phyloP scores from a whole-genome alignment of 116 monocot genomes.

The Phalaenopsis hybrid region DNA sequence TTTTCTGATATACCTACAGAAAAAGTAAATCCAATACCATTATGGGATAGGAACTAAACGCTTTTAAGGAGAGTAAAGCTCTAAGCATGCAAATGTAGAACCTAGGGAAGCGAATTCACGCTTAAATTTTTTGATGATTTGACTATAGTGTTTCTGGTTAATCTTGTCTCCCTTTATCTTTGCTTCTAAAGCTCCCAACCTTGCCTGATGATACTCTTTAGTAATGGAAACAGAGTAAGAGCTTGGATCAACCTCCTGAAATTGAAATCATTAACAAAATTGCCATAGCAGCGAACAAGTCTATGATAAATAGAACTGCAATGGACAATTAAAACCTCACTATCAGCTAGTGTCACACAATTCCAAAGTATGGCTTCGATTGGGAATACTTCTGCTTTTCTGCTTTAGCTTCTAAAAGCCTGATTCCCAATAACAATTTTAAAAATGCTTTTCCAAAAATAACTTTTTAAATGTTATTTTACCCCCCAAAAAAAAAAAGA shows the following conservation, averaged over 20 bases:
- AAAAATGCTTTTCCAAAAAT: too few relatives aligned
- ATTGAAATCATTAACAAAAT: constrained; percentile 10
- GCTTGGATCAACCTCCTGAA: constrained; percentile 45
- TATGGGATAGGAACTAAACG: background rate
- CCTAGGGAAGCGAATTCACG: constrained; percentile 57
- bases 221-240: constrained; percentile 40
- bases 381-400: too few relatives aligned
- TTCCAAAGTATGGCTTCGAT: background rate
- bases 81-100: constrained; percentile 14
- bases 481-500: too few relatives aligned
- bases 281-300: background rate
- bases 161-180: constrained; percentile 58
- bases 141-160: constrained; percentile 47
- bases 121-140: constrained; percentile 53
- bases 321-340: background rate
- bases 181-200: constrained; percentile 59
- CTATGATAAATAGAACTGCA: background rate
- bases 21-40: background rate
- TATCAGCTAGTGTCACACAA: background rate
- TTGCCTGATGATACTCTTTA: constrained; percentile 61
- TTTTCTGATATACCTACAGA: constrained; percentile 60
- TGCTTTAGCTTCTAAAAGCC: too few relatives aligned
- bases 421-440: too few relatives aligned
- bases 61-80: background rate
- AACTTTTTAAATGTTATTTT: too few relatives aligned